Evolutionary conservation across 2,329 filamentous ascomycete genomes (phyloP), one percentile per base, ranked within the genome.

Genomic region (Cladobotryum mycophilum): DNA sequence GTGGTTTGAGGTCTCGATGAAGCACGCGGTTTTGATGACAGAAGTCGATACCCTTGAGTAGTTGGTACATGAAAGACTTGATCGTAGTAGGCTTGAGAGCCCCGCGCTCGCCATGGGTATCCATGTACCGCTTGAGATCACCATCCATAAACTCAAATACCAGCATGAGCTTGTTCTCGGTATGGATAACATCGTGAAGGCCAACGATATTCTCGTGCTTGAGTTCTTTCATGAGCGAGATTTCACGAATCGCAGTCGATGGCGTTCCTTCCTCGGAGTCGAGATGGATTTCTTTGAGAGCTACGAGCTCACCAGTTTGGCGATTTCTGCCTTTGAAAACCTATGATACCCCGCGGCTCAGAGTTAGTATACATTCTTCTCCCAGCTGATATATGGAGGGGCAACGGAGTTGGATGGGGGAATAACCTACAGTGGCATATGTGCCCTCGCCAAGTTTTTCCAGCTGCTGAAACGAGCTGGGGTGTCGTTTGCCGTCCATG

Each of bases 71-170:
- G 79, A 97, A 99, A 20, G 89, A 95, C 74, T 97, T 97, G 80
- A 99, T 96, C 49, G 89, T 93, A 50, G 80, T 74, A 37, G 89
- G 88, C 67, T 96, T 91, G 49, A 99, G 78, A 45, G 90, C 89
- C 55, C 93, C 92, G 47, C 90, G 81, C 61, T 96, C 89, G 62
- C 91, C 90, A 52, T 90, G 80, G 6, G 85, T 88, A 68, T 99
- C 93, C 93, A 99, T 99, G 72, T 96, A 97, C 66, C 95, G 89
- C 76, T 99, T 99, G 11, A 99, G 75, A 65, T 99, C 93, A 67
- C 91, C 90, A 71, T 99, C 93, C 92, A 99, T 96, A 71, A 85
- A 96, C 70, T 99, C 93, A 61, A 99, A 99, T 9, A 99, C 93
- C 38, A 99, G 84, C 93, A 99, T 99, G 52, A 99, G 83, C 70